Evolutionary conservation across 2,329 filamentous ascomycete genomes (phyloP), one percentile per base, ranked within the genome.

Genomic region (Boeremia exigua): DNA sequence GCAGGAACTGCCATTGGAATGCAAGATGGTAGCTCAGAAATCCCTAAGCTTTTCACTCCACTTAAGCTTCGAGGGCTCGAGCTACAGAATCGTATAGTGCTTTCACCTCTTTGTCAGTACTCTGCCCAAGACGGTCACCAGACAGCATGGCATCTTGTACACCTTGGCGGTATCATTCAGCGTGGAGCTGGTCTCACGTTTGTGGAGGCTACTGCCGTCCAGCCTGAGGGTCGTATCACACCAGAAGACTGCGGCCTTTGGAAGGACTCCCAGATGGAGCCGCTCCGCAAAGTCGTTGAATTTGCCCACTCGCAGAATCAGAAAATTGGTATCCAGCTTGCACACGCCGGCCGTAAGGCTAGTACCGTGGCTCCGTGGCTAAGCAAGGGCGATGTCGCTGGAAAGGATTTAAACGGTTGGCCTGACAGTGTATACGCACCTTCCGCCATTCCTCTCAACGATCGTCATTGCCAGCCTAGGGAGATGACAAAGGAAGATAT

Each of bases 221-320:
- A 85, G 9, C 77, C 90, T 6, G 86, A 93, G 63, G 92, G 92
- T 27, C 85, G 93, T 51, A 96, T 96, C 79, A 89, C 90, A 0
- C 91, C 92, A 1, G 82, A 93, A 72, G 90, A 94, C 72, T 78
- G 80, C 11, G 92, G 93, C 0, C 78, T 97, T 7, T 97, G 92
- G 93, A 82, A 89, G 59, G 93, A 96, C 73, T 86, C 83, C 30
- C 93, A 97, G 74, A 88, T 93, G 57, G 87, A 83, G 60, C 87
- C 88, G 0, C 78, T 96, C 54, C 84, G 82, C 70, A 83, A 84
- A 56, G 83, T 94, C 40, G 85, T 88, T 32, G 90, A 96, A 58
- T 96, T 92, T 60, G 85, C 89, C 2, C 92, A 96, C 78, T 86
- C 84, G 25, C 92, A 96, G 75, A 84, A 82, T 70, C 87, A 92